Evolutionary conservation across 176 grass and related monocot genomes (phyloP).

Genomic region (Lolium perenne): DNA sequence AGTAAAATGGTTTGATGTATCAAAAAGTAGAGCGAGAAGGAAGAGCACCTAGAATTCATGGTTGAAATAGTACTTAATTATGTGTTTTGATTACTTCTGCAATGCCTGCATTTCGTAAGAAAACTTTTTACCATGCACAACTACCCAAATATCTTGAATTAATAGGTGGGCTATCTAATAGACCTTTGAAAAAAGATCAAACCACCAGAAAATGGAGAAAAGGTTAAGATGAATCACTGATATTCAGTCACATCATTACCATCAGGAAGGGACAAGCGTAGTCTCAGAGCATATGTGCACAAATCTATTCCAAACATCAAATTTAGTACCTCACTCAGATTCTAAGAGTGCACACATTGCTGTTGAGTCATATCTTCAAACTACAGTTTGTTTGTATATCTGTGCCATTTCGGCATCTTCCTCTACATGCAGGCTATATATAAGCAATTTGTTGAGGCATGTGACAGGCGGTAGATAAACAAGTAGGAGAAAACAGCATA

Average conservation of each 20-base stretch:
- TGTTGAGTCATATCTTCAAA: background rate
- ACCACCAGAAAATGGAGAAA: constrained; percentile 7
- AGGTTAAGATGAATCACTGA: background rate
- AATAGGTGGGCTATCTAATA: constrained; percentile 26
- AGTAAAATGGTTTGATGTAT: constrained; percentile 37
- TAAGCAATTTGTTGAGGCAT: background rate
- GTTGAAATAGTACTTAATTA: constrained; percentile 31
- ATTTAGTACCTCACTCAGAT: constrained; percentile 1
- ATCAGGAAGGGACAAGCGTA: background rate
- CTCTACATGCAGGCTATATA: background rate
- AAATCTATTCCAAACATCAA: background rate
- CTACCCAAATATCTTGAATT: constrained; percentile 27
- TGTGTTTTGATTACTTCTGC: constrained; percentile 23
- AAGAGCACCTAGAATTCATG: constrained; percentile 23
- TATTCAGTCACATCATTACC: background rate
- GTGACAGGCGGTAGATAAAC: background rate
- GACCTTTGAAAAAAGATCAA: background rate
- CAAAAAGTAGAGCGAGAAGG: background rate
- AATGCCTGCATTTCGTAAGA: constrained; percentile 17
- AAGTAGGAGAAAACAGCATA: background rate
- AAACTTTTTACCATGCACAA: constrained; percentile 18
- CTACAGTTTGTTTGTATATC: background rate
- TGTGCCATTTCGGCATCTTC: background rate
- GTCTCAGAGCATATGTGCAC: constrained; percentile 1
- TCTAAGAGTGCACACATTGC: background rate